phyloP scores from a whole-genome alignment of 495 filamentous ascomycete species.

The Penicillium roqueforti region DNA sequence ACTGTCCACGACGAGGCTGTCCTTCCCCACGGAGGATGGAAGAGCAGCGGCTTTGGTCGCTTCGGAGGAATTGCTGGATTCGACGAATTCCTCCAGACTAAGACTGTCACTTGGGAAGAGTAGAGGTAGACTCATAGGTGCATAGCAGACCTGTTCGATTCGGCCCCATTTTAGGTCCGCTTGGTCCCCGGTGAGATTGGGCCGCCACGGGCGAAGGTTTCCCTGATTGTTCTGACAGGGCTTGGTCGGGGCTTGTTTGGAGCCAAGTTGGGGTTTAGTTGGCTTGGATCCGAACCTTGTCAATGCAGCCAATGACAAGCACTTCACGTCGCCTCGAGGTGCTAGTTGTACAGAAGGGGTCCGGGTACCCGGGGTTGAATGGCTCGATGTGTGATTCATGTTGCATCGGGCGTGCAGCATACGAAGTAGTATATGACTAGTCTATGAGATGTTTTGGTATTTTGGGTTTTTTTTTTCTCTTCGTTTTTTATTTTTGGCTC shows the following conservation, averaged over 20 bases:
- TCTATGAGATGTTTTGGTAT: neutral
- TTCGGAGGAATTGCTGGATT: conserved; percentile 54
- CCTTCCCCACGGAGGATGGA: conserved; percentile 81
- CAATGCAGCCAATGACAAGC: neutral
- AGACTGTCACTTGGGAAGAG: conserved; percentile 70
- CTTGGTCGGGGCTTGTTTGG: neutral
- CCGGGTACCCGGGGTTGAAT: conserved; percentile 1
- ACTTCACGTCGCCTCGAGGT: neutral
- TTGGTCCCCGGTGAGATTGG: neutral
- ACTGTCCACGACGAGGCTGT: conserved; percentile 78
- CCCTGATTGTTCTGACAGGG: neutral
- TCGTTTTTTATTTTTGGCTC: neutral
- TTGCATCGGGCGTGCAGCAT: neutral
- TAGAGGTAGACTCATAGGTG: conserved; percentile 11
- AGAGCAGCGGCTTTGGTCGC: conserved; percentile 79
- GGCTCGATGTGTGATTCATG: neutral
- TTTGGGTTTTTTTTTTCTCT: neutral
- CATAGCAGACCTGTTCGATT: neutral
- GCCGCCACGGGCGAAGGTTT: neutral
- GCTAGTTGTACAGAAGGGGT: neutral
- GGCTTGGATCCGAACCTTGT: neutral
- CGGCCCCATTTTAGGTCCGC: neutral
- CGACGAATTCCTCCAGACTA: conserved; percentile 78
- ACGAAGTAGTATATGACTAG: neutral
- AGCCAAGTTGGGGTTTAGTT: neutral